A percentile compares a stretch with the other conserved stretches of the same genome.
Evolutionary conservation across 2,329 filamentous ascomycete species (phyloP).

Genomic region (Microcyclospora tardicrescens): DNA sequence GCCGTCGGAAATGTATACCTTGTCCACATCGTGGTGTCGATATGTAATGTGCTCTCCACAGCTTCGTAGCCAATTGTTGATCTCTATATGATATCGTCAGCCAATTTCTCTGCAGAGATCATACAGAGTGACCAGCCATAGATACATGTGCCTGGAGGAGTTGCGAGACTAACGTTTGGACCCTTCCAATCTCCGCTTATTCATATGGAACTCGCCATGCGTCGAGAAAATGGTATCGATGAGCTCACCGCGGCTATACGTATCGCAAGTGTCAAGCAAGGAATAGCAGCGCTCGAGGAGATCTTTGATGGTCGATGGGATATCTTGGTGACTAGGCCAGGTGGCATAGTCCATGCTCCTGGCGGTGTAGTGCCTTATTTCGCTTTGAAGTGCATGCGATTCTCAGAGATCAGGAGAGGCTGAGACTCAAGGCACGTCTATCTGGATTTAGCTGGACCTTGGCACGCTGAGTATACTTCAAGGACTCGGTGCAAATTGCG

Average conservation of each 20-base stretch:
- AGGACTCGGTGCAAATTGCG: no score
- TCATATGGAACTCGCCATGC: conserved; percentile 4
- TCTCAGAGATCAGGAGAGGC: no score
- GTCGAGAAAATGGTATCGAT: conserved; percentile 2
- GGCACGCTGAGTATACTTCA: no score
- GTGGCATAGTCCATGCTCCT: no score
- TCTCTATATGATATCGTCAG: conserved; percentile 1
- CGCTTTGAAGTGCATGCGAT: no score
- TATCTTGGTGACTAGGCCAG: no score
- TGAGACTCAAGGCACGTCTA: no score
- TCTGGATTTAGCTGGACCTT: no score
- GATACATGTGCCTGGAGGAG: no score
- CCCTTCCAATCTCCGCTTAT: conserved; percentile 3
- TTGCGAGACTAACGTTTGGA: conserved; percentile 1
- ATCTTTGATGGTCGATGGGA: conserved; percentile 3
- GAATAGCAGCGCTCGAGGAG: conserved; percentile 4
- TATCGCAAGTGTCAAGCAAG: conserved; percentile 1
- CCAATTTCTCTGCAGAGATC: not conserved
- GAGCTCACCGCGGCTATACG: not conserved
- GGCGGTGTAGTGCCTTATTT: no score
- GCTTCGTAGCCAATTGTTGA: conserved; percentile 2
- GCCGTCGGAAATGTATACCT: conserved; percentile 3
- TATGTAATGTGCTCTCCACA: conserved; percentile 1
- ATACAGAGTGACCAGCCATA: not conserved
- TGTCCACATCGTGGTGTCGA: conserved; percentile 3